phyloP scores from a whole-genome alignment of 2,329 filamentous ascomycete genomes.

The Ophiocordyceps unilateralis region DNA sequence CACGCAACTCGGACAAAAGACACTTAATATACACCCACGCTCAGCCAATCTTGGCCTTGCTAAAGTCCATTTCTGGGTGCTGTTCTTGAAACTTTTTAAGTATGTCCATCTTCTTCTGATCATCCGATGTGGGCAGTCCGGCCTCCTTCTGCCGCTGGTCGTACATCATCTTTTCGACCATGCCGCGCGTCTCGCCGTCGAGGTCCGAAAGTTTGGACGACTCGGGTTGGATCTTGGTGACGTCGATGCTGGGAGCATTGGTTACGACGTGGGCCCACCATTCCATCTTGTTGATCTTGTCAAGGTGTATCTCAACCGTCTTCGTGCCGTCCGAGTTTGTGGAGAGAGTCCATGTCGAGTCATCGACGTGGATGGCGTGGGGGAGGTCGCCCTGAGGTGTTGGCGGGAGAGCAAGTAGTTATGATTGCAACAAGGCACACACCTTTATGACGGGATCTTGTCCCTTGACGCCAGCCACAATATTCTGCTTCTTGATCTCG shows the following conservation, averaged over 20 bases:
- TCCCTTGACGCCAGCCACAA: constrained; percentile 75
- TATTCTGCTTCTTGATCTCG: constrained; percentile 59
- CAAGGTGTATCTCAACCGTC: constrained; percentile 65
- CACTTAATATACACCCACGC: background rate
- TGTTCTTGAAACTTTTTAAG: constrained; percentile 83
- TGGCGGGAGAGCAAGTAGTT: no score
- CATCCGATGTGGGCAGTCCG: constrained; percentile 77
- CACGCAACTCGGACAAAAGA: background rate
- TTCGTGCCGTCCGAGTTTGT: constrained; percentile 51
- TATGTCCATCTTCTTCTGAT: constrained; percentile 88
- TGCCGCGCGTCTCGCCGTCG: constrained; percentile 82
- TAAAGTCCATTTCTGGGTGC: constrained; percentile 56
- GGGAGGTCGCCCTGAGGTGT: constrained; percentile 59
- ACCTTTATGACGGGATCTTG: constrained; percentile 73
- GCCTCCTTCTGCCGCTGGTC: constrained; percentile 94
- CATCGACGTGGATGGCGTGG: constrained; percentile 62
- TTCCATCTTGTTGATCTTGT: constrained; percentile 93
- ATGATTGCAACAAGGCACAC: constrained; percentile 9
- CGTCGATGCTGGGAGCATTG: constrained; percentile 77
- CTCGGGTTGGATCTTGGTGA: constrained; percentile 86
- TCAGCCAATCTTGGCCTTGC: constrained; percentile 47
- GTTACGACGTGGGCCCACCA: constrained; percentile 96
- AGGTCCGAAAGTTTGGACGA: constrained; percentile 81
- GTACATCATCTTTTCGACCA: constrained; percentile 99
- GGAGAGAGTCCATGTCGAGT: constrained; percentile 87